phyloP scores from a whole-genome alignment of 345 rosid species.

The Nephelium lappaceum region DNA sequence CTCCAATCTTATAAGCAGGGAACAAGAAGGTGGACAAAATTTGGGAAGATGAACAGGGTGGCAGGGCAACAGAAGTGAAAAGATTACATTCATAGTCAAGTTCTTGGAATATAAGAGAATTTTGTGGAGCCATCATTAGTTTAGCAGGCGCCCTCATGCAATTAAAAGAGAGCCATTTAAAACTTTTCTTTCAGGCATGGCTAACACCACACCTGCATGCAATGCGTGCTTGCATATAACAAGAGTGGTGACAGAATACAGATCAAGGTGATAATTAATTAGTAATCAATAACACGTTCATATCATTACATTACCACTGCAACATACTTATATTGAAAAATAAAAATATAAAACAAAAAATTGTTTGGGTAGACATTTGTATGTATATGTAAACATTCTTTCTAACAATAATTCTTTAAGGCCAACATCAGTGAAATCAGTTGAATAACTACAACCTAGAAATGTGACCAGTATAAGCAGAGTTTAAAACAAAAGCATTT shows the following conservation, averaged over 20 bases:
- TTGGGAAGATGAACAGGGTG: not conserved
- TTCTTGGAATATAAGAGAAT: not conserved
- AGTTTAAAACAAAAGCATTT: conserved; percentile 6
- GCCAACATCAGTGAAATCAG: not conserved
- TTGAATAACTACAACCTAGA: not conserved
- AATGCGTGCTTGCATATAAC: not conserved
- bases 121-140: not conserved
- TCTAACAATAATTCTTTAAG: not conserved
- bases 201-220: not conserved
- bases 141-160: not conserved
- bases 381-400: not conserved
- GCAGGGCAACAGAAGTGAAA: not conserved
- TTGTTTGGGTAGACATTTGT: not conserved
- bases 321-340: not conserved
- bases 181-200: not conserved
- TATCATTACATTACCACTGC: not conserved
- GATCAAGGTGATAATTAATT: not conserved
- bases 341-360: not conserved
- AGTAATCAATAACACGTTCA: not conserved
- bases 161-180: not conserved
- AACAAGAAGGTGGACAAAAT: not conserved
- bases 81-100: not conserved
- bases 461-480: not conserved
- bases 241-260: not conserved
- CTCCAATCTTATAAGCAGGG: not conserved